Conservation (phyloP, 2,329 filamentous ascomycete species). For the Coniochaeta hoffmannii region DNA sequence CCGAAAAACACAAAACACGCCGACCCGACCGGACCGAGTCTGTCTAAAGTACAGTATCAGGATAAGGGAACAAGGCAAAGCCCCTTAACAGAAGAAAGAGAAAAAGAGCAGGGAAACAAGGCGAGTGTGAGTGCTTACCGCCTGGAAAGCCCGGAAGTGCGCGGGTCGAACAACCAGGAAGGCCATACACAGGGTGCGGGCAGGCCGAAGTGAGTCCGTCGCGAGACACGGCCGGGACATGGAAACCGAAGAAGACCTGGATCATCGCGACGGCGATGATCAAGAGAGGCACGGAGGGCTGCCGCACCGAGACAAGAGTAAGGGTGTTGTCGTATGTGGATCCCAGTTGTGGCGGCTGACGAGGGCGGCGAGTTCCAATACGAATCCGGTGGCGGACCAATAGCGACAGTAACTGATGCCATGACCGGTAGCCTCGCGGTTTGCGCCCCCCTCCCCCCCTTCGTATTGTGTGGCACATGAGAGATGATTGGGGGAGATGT, state of each 20-base stretch:
- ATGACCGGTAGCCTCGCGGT: not conserved
- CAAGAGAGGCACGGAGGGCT: not conserved
- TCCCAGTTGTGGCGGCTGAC: not conserved
- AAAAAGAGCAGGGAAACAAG: too few species aligned
- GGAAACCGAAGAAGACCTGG: too few species aligned
- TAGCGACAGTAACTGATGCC: not conserved
- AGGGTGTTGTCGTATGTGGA: conserved; percentile 1
- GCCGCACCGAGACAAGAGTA: not conserved
- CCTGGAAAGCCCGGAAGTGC: too few species aligned
- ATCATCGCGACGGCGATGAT: too few species aligned
- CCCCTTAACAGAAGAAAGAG: too few species aligned
- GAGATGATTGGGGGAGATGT: not conserved
- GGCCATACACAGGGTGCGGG: too few species aligned
- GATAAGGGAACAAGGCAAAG: too few species aligned
- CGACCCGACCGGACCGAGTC: not conserved
- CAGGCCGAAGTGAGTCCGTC: too few species aligned
- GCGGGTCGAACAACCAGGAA: too few species aligned
- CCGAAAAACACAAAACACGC: not conserved
- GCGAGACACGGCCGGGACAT: too few species aligned
- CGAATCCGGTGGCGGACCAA: not conserved
- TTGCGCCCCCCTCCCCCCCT: too few species aligned
- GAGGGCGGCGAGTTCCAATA: not conserved
- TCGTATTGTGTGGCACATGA: not conserved
- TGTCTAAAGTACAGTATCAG: not conserved
- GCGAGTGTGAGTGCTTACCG: too few species aligned